Evolutionary conservation across 345 rosid species (phyloP).

Genomic region (Abelmoschus esculentus): DNA sequence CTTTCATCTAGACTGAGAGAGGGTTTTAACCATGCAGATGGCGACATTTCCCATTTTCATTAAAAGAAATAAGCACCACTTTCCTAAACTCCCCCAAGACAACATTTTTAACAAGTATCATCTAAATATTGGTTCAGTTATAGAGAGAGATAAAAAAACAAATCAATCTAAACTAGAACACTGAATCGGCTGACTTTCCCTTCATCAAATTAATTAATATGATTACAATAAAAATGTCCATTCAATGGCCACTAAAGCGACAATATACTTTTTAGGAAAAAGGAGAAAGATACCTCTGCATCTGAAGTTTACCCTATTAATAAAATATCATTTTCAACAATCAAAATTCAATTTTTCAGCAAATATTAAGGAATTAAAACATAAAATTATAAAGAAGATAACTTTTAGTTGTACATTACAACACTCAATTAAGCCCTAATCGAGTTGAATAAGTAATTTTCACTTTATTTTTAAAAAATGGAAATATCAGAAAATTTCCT

Average conservation of each 20-base stretch:
- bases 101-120: not conserved
- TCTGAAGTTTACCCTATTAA: not conserved
- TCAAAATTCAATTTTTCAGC: not conserved
- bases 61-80: too few relatives aligned
- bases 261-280: not conserved
- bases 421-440: not conserved
- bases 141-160: too few relatives aligned
- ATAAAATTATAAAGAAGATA: not conserved
- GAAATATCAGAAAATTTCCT: not conserved
- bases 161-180: not conserved
- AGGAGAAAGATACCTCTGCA: not conserved
- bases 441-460: not conserved
- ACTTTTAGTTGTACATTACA: not conserved
- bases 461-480: not conserved
- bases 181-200: not conserved
- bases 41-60: too few relatives aligned
- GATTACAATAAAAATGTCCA: slow-evolving; percentile 7
- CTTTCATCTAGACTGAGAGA: too few relatives aligned
- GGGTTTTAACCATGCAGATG: too few relatives aligned
- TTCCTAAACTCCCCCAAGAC: too few relatives aligned
- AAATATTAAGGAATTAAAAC: not conserved
- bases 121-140: too few relatives aligned
- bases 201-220: too few relatives aligned
- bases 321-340: not conserved
- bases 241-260: not conserved